These are phyloP conservation scores for Plasmodium gallinaceum DNA, from an alignment of 169 alveolate genomes.

Conservation along the genomic window DNA sequence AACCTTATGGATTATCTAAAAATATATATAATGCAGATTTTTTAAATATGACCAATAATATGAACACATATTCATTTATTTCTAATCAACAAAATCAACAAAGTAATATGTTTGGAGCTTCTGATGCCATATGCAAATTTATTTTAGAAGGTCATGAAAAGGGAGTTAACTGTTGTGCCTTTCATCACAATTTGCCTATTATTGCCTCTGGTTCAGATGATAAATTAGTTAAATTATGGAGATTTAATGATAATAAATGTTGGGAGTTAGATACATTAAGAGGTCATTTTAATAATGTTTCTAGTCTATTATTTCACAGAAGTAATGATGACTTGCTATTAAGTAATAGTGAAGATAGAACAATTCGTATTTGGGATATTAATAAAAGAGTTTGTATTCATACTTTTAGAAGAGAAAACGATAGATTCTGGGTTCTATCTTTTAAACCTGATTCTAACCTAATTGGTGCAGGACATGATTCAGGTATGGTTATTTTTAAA, in stretches of 20 bases:
- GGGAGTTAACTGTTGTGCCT: slow-evolving; percentile 97
- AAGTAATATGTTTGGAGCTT: slow-evolving; percentile 73
- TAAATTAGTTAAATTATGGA: slow-evolving; percentile 95
- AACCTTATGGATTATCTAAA: slow-evolving; percentile 61
- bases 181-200: slow-evolving; percentile 92
- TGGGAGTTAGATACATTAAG: slow-evolving; percentile 95
- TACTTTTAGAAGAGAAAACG: slow-evolving; percentile 93
- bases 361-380: slow-evolving; percentile 95
- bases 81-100: slow-evolving; percentile 14
- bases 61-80: slow-evolving; percentile 15
- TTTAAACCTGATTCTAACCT: slow-evolving; percentile 90
- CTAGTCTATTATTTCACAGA: slow-evolving; percentile 94
- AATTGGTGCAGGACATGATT: slow-evolving; percentile 96
- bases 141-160: slow-evolving; percentile 96
- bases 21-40: slow-evolving; percentile 12
- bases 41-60: not conserved
- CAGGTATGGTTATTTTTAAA: slow-evolving; percentile 92
- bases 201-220: slow-evolving; percentile 97
- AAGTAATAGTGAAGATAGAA: slow-evolving; percentile 95
- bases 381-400: slow-evolving; percentile 91
- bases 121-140: slow-evolving; percentile 87
- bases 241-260: slow-evolving; percentile 92
- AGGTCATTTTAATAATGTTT: slow-evolving; percentile 96
- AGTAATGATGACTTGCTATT: slow-evolving; percentile 90
- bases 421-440: slow-evolving; percentile 95